These are phyloP conservation scores for Penicillium sp. DNA, from an alignment of 2,329 filamentous ascomycete genomes.

Conservation along the genomic window DNA sequence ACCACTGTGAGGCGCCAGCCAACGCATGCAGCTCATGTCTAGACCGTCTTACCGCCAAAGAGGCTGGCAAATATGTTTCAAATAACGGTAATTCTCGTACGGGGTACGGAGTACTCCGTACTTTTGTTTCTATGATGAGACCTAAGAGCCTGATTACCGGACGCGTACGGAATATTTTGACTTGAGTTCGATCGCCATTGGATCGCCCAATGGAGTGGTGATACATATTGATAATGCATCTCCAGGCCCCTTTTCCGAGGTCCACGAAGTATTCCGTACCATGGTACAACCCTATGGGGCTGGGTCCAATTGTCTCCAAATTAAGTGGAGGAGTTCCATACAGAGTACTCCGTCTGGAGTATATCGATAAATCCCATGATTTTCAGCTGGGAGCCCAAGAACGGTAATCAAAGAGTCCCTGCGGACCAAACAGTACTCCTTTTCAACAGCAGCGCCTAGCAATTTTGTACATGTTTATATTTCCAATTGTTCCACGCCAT, in stretches of 20 bases:
- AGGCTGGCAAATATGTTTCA: slow-evolving; percentile 4
- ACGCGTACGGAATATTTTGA: background rate
- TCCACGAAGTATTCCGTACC: background rate
- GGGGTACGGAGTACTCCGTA: background rate
- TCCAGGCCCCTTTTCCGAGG: background rate
- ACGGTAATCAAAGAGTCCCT: background rate
- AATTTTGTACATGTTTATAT: background rate
- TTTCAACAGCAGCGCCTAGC: too few relatives aligned
- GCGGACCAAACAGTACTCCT: background rate
- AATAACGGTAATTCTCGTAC: background rate
- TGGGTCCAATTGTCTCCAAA: background rate
- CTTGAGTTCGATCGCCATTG: background rate
- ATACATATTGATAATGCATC: background rate
- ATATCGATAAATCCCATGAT: background rate
- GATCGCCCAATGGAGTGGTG: background rate
- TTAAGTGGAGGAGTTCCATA: background rate
- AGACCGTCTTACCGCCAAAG: slow-evolving; percentile 12
- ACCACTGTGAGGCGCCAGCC: slow-evolving; percentile 6
- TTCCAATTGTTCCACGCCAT: background rate
- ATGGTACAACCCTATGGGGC: background rate
- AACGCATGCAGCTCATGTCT: slow-evolving; percentile 16
- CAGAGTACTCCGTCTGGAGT: background rate
- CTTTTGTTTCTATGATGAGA: background rate
- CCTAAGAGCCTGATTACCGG: background rate
- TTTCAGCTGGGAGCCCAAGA: background rate